These are phyloP conservation scores for Solanum tacnaense DNA, from an alignment of 257 asterid genomes.

Conservation along the genomic window DNA sequence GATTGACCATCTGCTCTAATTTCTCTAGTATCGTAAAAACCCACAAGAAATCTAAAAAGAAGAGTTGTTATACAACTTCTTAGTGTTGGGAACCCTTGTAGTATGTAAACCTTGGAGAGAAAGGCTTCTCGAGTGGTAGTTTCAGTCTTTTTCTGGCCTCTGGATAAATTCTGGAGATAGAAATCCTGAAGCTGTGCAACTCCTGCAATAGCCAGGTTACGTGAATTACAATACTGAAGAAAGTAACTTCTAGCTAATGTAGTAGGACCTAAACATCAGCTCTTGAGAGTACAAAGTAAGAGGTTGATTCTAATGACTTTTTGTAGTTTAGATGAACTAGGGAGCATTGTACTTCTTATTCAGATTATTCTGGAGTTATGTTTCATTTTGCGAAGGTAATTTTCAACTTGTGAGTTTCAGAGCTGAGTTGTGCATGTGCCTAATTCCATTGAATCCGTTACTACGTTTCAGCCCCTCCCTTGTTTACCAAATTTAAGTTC, in stretches of 20 bases:
- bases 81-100: background rate
- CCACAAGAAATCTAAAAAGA: background rate
- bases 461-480: conserved; percentile 57
- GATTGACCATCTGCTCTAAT: background rate
- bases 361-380: background rate
- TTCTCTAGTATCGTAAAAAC: background rate
- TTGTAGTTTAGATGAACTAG: background rate
- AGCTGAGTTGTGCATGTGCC: background rate
- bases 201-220: background rate
- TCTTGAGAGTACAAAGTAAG: background rate
- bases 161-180: background rate
- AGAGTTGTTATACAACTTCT: background rate
- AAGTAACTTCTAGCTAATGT: background rate
- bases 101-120: background rate
- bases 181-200: background rate
- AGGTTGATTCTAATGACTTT: background rate
- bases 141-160: background rate
- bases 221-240: background rate
- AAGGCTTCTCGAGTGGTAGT: background rate
- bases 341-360: background rate
- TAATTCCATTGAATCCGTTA: background rate
- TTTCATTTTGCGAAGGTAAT: background rate
- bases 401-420: background rate
- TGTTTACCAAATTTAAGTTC: conserved; percentile 66
- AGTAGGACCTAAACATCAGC: background rate